Conservation (phyloP, 176 grass and related monocot genomes). For the Oryza australiensis region DNA sequence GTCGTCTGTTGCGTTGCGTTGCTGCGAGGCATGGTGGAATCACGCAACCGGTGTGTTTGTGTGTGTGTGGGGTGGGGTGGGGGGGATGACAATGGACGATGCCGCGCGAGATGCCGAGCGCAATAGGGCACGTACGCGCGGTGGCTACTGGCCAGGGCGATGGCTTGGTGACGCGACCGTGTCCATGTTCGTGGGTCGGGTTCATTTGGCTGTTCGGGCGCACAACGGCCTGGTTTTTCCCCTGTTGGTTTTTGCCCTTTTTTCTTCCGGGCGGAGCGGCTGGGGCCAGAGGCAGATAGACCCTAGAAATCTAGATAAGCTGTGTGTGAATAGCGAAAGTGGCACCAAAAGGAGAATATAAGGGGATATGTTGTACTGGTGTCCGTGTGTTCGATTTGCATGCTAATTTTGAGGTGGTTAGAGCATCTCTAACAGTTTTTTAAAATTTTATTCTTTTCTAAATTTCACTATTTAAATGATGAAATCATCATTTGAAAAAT, state of each 20-base stretch:
- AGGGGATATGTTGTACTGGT: not conserved
- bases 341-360: not conserved
- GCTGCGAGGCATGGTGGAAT: too few species aligned
- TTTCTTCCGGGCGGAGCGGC: not conserved
- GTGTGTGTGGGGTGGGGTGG: too few species aligned
- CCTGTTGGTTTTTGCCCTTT: not conserved
- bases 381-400: conserved; percentile 24
- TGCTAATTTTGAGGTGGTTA: not conserved
- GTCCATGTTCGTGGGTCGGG: not conserved
- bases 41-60: not conserved
- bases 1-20: not conserved
- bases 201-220: conserved; percentile 10
- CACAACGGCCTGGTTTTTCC: not conserved
- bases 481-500: too few species aligned
- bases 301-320: too few species aligned
- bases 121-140: not conserved
- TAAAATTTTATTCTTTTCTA: too few species aligned
- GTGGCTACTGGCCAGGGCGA: too few species aligned
- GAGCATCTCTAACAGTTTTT: too few species aligned
- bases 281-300: not conserved
- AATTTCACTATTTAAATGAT: too few species aligned
- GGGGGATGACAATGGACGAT: too few species aligned
- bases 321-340: not conserved
- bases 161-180: not conserved
- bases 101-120: not conserved